Conservation (phyloP, 805 yeast genomes). For the Barnettozyma sp. region DNA sequence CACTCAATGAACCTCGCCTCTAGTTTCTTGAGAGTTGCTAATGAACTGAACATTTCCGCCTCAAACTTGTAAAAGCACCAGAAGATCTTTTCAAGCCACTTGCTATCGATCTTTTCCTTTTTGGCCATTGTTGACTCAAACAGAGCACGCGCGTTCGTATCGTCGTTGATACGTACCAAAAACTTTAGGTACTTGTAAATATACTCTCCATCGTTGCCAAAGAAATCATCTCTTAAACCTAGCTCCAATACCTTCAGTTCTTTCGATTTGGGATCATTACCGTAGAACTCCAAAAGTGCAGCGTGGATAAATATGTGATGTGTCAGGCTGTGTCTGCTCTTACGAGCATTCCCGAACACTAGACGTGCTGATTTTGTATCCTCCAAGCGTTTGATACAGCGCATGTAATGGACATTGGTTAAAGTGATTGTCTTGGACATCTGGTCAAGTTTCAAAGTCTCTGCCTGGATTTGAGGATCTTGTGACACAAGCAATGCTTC, state of each 20-base stretch:
- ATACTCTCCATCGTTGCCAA: conserved; percentile 50
- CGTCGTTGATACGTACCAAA: conserved; percentile 57
- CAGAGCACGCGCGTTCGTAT: conserved; percentile 67
- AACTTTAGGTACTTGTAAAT: conserved; percentile 66
- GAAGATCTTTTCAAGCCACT: conserved; percentile 40
- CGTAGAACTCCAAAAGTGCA: conserved; percentile 73
- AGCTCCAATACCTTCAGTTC: conserved; percentile 73
- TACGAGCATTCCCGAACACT: conserved; percentile 63
- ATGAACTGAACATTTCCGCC: conserved; percentile 53
- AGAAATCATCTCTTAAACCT: conserved; percentile 53
- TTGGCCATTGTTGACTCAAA: conserved; percentile 66
- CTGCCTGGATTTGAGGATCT: conserved; percentile 12
- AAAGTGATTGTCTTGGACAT: conserved; percentile 44
- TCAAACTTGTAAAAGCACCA: conserved; percentile 62
- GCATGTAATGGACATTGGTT: conserved; percentile 65
- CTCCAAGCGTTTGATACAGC: conserved; percentile 55
- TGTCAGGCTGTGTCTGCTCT: conserved; percentile 45
- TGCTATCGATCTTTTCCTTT: conserved; percentile 22
- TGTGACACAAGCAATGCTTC: conserved; percentile 12
- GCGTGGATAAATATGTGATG: conserved; percentile 75
- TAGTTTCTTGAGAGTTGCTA: conserved; percentile 57
- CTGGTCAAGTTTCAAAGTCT: conserved; percentile 17
- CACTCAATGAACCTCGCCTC: conserved; percentile 58
- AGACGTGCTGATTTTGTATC: conserved; percentile 70
- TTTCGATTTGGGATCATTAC: conserved; percentile 38